phyloP scores from a whole-genome alignment of 495 filamentous ascomycete genomes.

The Lasiosphaeris hirsuta region DNA sequence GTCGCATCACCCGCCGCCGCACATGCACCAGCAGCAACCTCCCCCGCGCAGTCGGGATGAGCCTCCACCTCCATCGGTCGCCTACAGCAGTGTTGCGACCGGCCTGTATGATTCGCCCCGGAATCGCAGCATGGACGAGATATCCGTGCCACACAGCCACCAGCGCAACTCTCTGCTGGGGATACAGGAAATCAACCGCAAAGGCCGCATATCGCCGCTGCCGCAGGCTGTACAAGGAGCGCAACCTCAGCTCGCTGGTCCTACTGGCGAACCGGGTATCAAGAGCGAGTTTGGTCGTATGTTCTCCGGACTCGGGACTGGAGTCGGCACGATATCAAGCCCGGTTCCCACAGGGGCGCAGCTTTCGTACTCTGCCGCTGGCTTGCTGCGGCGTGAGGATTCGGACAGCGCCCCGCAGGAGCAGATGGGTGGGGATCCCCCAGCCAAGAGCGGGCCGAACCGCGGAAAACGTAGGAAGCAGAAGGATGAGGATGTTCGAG shows the following conservation, averaged over 20 bases:
- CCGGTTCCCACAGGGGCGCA: conserved; percentile 48
- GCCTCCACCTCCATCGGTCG: conserved; percentile 43
- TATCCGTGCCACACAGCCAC: conserved; percentile 44
- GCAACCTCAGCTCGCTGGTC: conserved; percentile 70
- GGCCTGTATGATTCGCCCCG: conserved; percentile 37
- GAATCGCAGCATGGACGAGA: conserved; percentile 55
- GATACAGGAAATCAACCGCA: conserved; percentile 63
- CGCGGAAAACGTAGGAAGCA: conserved; percentile 57
- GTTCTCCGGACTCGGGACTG: conserved; percentile 87
- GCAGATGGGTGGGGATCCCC: conserved; percentile 20
- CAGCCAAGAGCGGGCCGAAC: conserved; percentile 33
- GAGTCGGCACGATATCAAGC: conserved; percentile 61
- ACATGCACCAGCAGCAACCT: conserved; percentile 25
- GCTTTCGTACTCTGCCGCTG: conserved; percentile 39
- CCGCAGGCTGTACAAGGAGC: conserved; percentile 92
- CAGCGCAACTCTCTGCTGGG: conserved; percentile 49
- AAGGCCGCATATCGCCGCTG: conserved; percentile 68
- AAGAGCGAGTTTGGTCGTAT: conserved; percentile 90
- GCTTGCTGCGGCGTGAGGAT: conserved; percentile 46
- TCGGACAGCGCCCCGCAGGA: conserved; percentile 37
- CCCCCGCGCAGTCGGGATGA: conserved; percentile 33
- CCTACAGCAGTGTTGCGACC: conserved; percentile 36
- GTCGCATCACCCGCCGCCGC: background rate
- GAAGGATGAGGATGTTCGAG: conserved; percentile 57
- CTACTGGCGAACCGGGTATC: conserved; percentile 74